Conservation (phyloP, 2,329 filamentous ascomycete species). For the Paecilomyces sp. region DNA sequence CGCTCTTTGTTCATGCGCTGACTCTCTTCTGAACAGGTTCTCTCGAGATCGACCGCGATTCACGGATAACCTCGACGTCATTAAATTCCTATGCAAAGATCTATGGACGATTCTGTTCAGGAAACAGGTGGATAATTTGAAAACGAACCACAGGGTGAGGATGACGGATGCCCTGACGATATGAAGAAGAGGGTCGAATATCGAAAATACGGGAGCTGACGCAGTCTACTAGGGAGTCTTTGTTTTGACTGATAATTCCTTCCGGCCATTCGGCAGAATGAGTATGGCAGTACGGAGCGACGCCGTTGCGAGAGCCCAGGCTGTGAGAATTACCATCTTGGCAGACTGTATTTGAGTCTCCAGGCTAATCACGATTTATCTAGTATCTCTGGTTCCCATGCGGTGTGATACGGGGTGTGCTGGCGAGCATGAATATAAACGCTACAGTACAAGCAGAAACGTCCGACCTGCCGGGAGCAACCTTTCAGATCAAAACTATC, state of each 20-base stretch:
- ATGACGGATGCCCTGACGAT: neutral
- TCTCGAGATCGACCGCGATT: slow-evolving; percentile 70
- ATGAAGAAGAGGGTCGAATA: neutral
- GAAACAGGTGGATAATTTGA: slow-evolving; percentile 97
- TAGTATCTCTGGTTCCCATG: slow-evolving; percentile 95
- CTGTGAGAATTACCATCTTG: slow-evolving; percentile 46
- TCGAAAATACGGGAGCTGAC: neutral
- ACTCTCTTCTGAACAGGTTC: slow-evolving; percentile 20
- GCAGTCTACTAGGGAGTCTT: slow-evolving; percentile 65
- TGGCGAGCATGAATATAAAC: slow-evolving; percentile 84
- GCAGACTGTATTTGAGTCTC: neutral
- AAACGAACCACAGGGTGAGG: slow-evolving; percentile 83
- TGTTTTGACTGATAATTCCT: slow-evolving; percentile 87
- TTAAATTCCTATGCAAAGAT: slow-evolving; percentile 98
- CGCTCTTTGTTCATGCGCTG: neutral
- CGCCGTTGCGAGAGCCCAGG: slow-evolving; percentile 67
- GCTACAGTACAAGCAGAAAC: slow-evolving; percentile 89
- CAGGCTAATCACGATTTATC: neutral
- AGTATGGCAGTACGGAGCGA: slow-evolving; percentile 70
- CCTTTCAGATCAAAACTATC: slow-evolving; percentile 91
- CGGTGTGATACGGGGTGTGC: slow-evolving; percentile 82
- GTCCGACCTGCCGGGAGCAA: slow-evolving; percentile 75
- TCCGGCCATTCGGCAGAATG: slow-evolving; percentile 85
- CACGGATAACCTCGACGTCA: slow-evolving; percentile 85
- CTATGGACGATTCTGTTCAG: slow-evolving; percentile 90